Percentiles rank a stretch among this genome's conserved stretches.
phyloP scores from a whole-genome alignment of 169 alveolate genomes.

The Plasmodium falciparum region DNA sequence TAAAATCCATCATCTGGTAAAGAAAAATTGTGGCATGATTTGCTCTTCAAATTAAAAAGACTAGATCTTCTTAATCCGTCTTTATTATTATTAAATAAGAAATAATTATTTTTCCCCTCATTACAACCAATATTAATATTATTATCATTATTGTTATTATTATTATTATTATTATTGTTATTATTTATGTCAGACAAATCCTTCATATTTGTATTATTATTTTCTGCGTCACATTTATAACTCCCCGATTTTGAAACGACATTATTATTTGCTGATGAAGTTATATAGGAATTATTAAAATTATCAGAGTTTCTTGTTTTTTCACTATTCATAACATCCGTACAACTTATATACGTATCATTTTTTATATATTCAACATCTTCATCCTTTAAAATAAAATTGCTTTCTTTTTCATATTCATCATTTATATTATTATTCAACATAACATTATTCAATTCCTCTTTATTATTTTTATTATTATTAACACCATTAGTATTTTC shows the following conservation, averaged over 20 bases:
- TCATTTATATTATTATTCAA: constrained; percentile 12
- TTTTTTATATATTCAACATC: constrained; percentile 37
- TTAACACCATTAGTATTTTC: neutral
- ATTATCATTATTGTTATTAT: neutral
- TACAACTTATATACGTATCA: constrained; percentile 33
- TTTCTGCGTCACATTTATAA: neutral
- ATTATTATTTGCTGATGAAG: neutral
- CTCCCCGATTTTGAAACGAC: neutral
- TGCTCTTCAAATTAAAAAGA: no score
- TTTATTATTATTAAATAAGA: no score
- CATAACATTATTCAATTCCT: neutral
- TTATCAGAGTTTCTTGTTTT: constrained; percentile 25
- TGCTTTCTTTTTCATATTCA: constrained; percentile 6
- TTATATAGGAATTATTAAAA: neutral
- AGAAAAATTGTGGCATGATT: no score
- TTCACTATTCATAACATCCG: constrained; percentile 44
- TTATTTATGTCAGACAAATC: neutral
- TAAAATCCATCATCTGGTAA: neutral
- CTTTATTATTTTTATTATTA: neutral
- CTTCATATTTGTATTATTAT: neutral
- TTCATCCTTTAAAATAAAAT: neutral
- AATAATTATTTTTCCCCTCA: no score
- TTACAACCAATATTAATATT: neutral
- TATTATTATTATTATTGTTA: neutral
- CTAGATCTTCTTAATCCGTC: no score